Evolutionary conservation across 2,329 filamentous ascomycete genomes (phyloP), one percentile per base, ranked within the genome.

Genomic region (Gnomoniopsis sp.): DNA sequence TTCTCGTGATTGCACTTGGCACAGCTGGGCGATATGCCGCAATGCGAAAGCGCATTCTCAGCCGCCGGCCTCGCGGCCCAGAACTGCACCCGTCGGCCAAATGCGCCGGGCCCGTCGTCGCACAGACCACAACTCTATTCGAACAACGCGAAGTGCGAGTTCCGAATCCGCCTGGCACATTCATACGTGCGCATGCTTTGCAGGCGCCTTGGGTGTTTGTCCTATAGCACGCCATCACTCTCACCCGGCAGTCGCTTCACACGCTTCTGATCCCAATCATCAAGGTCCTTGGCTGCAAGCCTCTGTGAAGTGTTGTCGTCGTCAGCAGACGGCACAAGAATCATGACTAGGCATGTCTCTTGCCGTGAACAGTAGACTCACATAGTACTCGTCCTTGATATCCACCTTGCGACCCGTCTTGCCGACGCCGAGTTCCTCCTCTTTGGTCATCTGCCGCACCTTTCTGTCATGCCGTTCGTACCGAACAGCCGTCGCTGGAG

Each of bases 221-320:
- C 15, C 44, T 73, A 88, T 65, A 96, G 72, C 53, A 90, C 83
- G 36, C 93, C 93, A 72, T 99, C 93, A 61, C 85, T 89, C 74
- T 99, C 96, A 65, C 95, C 95, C 21, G 90, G 87, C 61, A 97
- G 81, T 70, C 95, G 82, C 77, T 96, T 87, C 12, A 98, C 92
- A 55, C 96, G 86, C 75, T 95, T 96, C 76, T 98, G 95, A 72
- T 98, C 93, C 95, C 95, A 99, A 70, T 91, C 84, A 69, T 99
- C 93, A 62, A 98, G 77, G 70, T 98, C 95, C 73, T 96, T 96
- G 34, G 90, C 90, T 66, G 91, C 89, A 43, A 90, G 79, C 75
- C 87, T 85, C 90, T 95, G 73, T 56, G 38, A 50, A 56, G 64
- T 46, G 55, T 44, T 10, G 3, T 34, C 23, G 43, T 49, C 30